Conservation (phyloP, 768 basidiomycete species). For the Lentinula detonsa region DNA sequence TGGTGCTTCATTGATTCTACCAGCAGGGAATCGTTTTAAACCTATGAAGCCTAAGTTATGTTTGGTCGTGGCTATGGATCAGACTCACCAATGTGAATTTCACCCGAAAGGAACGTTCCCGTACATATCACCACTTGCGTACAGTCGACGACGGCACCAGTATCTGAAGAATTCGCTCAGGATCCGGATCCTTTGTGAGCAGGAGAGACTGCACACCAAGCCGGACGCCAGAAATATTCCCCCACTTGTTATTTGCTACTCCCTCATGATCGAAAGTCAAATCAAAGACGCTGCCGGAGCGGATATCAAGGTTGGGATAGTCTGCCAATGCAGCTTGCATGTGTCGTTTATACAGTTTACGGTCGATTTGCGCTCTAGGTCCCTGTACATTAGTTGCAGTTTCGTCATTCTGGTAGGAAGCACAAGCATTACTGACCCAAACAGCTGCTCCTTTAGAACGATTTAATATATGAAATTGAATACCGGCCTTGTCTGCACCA, state of each 20-base stretch:
- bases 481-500: conserved; percentile 71
- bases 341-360: conserved; percentile 73
- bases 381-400: conserved; percentile 43
- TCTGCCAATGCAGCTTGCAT: conserved; percentile 68
- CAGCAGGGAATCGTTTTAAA: conserved; percentile 71
- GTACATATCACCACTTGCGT: conserved; percentile 85
- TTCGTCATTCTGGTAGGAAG: background rate
- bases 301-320: conserved; percentile 66
- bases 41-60: conserved; percentile 28
- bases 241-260: conserved; percentile 35
- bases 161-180: conserved; percentile 36
- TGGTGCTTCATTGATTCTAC: conserved; percentile 66
- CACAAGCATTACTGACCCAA: conserved; percentile 52
- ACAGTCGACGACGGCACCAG: conserved; percentile 69
- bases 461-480: conserved; percentile 85
- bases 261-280: conserved; percentile 55
- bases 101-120: conserved; percentile 86
- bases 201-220: conserved; percentile 38
- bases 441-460: conserved; percentile 84
- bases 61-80: background rate
- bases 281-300: conserved; percentile 73
- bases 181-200: background rate
- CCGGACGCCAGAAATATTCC: conserved; percentile 56
- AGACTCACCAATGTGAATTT: conserved; percentile 77
- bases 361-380: conserved; percentile 83